Evolutionary conservation across 495 filamentous ascomycete genomes (phyloP).

Genomic region (Hypoxylon crocopeplum): DNA sequence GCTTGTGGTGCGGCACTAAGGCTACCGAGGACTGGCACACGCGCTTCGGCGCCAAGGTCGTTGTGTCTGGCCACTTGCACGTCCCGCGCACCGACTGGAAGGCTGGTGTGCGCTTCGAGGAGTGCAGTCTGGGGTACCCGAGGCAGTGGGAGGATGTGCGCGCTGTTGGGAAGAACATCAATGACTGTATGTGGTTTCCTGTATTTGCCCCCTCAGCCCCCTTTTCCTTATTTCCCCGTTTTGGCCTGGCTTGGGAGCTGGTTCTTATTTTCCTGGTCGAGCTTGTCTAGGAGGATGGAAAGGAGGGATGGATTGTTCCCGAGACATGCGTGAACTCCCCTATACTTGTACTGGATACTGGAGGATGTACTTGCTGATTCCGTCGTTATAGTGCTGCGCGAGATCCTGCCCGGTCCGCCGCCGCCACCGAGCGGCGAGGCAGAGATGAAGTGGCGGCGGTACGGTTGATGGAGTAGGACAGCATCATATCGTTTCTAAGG

Average conservation of each 20-base stretch:
- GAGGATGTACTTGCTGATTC: too few species aligned
- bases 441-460: conserved; percentile 35
- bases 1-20: conserved; percentile 46
- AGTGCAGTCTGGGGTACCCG: conserved; percentile 44
- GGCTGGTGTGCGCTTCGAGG: conserved; percentile 43
- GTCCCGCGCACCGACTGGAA: conserved; percentile 46
- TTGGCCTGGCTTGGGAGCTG: too few species aligned
- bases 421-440: conserved; percentile 29
- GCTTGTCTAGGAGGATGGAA: too few species aligned
- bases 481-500: too few species aligned
- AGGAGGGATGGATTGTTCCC: too few species aligned
- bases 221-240: too few species aligned
- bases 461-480: conserved; percentile 22
- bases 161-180: conserved; percentile 32
- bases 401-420: conserved; percentile 42
- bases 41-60: conserved; percentile 42
- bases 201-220: too few species aligned
- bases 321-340: too few species aligned
- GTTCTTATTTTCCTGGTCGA: too few species aligned
- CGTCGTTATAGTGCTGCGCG: too few species aligned
- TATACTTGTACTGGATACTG: too few species aligned
- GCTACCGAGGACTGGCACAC: conserved; percentile 42
- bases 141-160: conserved; percentile 42
- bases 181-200: too few species aligned
- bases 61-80: conserved; percentile 44